These are phyloP conservation scores for Cryptosporidium muris DNA, from an alignment of 169 alveolate genomes.

Conservation along the genomic window DNA sequence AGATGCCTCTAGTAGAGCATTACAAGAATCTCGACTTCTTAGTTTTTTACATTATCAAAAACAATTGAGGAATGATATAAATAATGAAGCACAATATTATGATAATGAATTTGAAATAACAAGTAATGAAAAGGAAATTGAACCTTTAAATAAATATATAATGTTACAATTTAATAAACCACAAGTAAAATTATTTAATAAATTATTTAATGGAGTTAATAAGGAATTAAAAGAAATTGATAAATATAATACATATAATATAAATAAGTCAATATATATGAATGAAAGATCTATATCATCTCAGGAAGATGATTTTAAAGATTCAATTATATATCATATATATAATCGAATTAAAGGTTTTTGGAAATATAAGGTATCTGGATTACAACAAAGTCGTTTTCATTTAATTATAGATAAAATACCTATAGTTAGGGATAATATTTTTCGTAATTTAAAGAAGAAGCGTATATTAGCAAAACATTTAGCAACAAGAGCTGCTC, in stretches of 20 bases:
- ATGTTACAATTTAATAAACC: too few species aligned
- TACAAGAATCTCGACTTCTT: not conserved
- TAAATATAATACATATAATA: not conserved
- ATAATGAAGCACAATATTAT: slow-evolving; percentile 12
- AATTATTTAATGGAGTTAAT: not conserved
- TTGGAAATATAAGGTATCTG: slow-evolving; percentile 44
- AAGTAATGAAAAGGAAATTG: not conserved
- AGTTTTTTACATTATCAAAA: slow-evolving; percentile 14
- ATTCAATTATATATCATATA: not conserved
- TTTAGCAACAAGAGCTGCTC: slow-evolving; percentile 41
- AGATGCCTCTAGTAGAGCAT: slow-evolving; percentile 31
- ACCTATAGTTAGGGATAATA: slow-evolving; percentile 27
- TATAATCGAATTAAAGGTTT: not conserved
- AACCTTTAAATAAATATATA: not conserved
- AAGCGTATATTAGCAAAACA: slow-evolving; percentile 6
- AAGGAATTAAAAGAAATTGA: not conserved
- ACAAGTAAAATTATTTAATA: not conserved
- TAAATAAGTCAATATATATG: not conserved
- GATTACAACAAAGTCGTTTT: slow-evolving; percentile 39
- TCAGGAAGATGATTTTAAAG: not conserved
- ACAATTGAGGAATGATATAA: slow-evolving; percentile 4
- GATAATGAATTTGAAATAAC: not conserved
- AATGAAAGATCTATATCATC: not conserved
- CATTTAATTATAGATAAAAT: slow-evolving; percentile 38
- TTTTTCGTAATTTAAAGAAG: slow-evolving; percentile 11